Conservation (phyloP, 768 basidiomycete genomes). For the Psilocybe cubensis region DNA sequence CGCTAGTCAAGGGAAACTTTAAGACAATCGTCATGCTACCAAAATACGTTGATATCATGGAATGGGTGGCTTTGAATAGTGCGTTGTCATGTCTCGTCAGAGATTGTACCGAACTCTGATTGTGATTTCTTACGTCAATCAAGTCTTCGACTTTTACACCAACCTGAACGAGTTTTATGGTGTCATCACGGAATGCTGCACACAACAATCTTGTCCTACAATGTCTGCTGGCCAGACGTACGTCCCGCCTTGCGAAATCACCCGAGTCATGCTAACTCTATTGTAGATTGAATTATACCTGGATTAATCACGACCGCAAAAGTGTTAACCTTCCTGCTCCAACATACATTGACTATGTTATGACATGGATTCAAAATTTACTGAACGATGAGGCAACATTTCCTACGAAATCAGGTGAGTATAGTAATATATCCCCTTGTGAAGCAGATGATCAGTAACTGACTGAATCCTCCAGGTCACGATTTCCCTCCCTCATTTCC, state of each 20-base stretch:
- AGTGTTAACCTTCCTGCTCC: constrained; percentile 91
- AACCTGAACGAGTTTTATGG: constrained; percentile 98
- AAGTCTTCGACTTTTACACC: constrained; percentile 98
- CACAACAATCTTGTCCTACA: constrained; percentile 82
- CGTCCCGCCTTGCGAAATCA: constrained; percentile 31
- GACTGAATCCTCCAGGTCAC: constrained; percentile 54
- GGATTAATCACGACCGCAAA: constrained; percentile 96
- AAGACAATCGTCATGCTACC: constrained; percentile 96
- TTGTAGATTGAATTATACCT: constrained; percentile 88
- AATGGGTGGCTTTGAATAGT: constrained; percentile 89
- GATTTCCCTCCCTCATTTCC: constrained; percentile 92
- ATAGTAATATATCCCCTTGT: neutral
- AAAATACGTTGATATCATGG: constrained; percentile 98
- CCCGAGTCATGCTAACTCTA: neutral
- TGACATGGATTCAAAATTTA: constrained; percentile 97
- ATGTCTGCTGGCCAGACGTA: constrained; percentile 94
- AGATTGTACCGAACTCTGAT: neutral
- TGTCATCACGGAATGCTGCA: constrained; percentile 93
- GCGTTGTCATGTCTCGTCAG: constrained; percentile 31
- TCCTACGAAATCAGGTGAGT: constrained; percentile 92
- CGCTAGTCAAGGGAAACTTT: constrained; percentile 96
- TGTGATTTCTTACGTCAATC: neutral
- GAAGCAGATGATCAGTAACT: neutral
- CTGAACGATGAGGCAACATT: constrained; percentile 92
- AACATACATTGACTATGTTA: constrained; percentile 98